A percentile compares a stretch with the other conserved stretches of the same genome.
phyloP scores from a whole-genome alignment of 345 rosid species.

The Atalantia buxifolia region DNA sequence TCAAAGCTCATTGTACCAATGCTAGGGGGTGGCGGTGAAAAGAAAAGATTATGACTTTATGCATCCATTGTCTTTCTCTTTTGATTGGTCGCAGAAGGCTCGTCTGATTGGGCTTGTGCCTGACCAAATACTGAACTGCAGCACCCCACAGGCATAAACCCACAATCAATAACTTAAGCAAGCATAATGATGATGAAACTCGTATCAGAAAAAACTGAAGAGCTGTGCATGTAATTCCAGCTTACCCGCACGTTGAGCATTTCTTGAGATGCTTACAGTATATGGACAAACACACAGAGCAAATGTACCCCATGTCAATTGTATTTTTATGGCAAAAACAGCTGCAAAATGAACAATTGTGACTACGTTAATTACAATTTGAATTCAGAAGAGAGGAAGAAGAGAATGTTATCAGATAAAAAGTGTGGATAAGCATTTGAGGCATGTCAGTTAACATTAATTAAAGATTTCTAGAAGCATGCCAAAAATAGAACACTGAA shows the following conservation, averaged over 20 bases:
- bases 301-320: slow-evolving; percentile 91
- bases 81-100: slow-evolving; percentile 41
- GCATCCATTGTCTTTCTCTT: slow-evolving; percentile 34
- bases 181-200: not conserved
- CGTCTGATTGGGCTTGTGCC: slow-evolving; percentile 66
- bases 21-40: too few relatives aligned
- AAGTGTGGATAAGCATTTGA: not conserved
- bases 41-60: too few relatives aligned
- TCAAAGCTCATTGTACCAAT: too few relatives aligned
- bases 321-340: slow-evolving; percentile 97
- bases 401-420: not conserved
- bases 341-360: slow-evolving; percentile 41
- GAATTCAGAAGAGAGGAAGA: not conserved
- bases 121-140: slow-evolving; percentile 85
- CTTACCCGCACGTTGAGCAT: slow-evolving; percentile 93
- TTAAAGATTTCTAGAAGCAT: not conserved
- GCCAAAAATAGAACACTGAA: too few relatives aligned
- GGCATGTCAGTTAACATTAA: not conserved
- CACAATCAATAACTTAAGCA: not conserved
- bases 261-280: slow-evolving; percentile 91
- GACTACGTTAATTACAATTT: slow-evolving; percentile 2
- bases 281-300: slow-evolving; percentile 93
- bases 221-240: slow-evolving; percentile 3
- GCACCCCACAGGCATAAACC: not conserved
- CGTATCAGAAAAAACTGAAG: not conserved